These are phyloP conservation scores for Komagataella mondaviorum DNA, from an alignment of 805 yeast genomes.

Conservation along the genomic window DNA sequence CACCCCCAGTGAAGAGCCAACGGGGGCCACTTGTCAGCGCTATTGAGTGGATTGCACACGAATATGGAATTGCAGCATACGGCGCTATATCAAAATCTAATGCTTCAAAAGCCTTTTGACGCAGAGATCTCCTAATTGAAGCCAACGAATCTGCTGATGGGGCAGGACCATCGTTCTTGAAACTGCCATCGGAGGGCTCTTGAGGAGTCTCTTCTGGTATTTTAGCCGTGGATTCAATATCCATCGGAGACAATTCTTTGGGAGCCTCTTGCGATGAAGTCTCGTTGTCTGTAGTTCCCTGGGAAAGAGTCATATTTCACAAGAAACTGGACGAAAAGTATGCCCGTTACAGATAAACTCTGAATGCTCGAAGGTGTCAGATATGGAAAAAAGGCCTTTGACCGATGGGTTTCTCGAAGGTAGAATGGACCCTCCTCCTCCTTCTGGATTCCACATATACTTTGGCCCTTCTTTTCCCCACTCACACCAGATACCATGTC, in stretches of 20 bases:
- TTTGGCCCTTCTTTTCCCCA: neutral
- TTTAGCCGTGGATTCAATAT: slow-evolving; percentile 1
- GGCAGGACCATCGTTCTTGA: slow-evolving; percentile 3
- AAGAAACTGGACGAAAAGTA: neutral
- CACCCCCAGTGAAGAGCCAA: slow-evolving; percentile 90
- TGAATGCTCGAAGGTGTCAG: neutral
- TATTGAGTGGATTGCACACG: slow-evolving; percentile 64
- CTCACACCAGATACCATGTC: neutral
- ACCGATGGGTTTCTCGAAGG: neutral
- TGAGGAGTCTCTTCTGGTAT: slow-evolving; percentile 5
- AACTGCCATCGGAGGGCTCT: slow-evolving; percentile 2
- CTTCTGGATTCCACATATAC: neutral
- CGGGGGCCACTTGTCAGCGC: slow-evolving; percentile 70
- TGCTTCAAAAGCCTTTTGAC: slow-evolving; percentile 3
- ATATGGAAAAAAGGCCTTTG: neutral
- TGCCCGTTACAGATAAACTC: neutral
- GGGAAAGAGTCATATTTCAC: neutral
- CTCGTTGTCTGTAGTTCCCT: neutral
- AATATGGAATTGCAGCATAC: slow-evolving; percentile 76
- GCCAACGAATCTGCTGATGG: slow-evolving; percentile 1
- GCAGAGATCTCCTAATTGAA: slow-evolving; percentile 3
- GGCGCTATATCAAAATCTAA: slow-evolving; percentile 53
- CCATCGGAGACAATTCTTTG: neutral
- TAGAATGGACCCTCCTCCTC: neutral
- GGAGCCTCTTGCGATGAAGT: neutral